Evolutionary conservation across 148 eudicot species (phyloP), one percentile per base, ranked within the genome.

Genomic region (Talinum fruticosum): DNA sequence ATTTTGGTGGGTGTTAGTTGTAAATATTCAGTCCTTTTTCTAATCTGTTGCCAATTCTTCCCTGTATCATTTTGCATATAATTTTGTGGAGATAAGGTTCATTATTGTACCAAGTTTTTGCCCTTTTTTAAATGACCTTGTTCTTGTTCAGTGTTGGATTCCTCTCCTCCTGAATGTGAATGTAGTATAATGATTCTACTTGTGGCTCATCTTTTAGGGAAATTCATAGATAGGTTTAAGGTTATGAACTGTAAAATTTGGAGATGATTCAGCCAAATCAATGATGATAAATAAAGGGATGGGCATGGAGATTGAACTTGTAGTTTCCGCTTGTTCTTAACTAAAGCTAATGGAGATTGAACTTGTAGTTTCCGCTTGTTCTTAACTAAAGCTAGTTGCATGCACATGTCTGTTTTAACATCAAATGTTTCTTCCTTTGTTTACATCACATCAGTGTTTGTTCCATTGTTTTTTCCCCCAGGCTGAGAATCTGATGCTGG

Each of bases 401-500:
- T 19, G 23, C 23, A 19, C 57, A 10, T 15, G 57, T 51, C 14
- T 57, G 18, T 53, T 36, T 28, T 32, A 12, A 71, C 8, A 32
- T 80, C 14, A 45, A 36, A 54, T 66, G 23, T 57, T 44, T 15
- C 38, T 30, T 29, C n/a, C n/a, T n/a, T n/a, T n/a, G n/a, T n/a
- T n/a, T n/a, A n/a, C n/a, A n/a, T n/a, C n/a, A n/a, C n/a, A n/a
- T n/a, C n/a, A n/a, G n/a, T n/a, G n/a, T n/a, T n/a, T n/a, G n/a
- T 24, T 24, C 36, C 53, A 8, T 10, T 0, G 33, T 15, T 1
- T 71, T 78, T 62, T 68, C 44, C 37, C 86, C 66, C 86, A 93
- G 97, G 98, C 93, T 5, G 97, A 91, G 82, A 93, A 87, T 76
- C 87, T 93, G 72, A 96, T 96, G 95, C 85, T 96, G 83, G 98